Evolutionary conservation across 441 rosid species (phyloP).

Genomic region (Pelargonium myrrhifolium): DNA sequence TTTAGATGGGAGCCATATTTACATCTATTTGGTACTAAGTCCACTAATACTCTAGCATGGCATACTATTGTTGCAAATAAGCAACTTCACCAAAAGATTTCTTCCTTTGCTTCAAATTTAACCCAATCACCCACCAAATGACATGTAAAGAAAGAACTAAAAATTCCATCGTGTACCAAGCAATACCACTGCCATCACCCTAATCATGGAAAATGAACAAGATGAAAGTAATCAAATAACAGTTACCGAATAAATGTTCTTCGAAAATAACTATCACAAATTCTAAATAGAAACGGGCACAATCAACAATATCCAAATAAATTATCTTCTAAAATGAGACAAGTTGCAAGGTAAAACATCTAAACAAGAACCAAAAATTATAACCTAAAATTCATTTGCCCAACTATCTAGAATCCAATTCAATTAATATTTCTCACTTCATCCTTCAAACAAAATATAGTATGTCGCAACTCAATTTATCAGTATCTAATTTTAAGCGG

Average conservation of each 20-base stretch:
- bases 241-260: neutral
- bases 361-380: neutral
- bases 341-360: neutral
- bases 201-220: neutral
- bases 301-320: neutral
- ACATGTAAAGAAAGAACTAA: neutral
- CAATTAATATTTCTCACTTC: neutral
- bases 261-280: neutral
- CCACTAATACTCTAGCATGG: no score
- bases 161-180: neutral
- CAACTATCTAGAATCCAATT: neutral
- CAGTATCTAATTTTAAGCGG: neutral
- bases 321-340: neutral
- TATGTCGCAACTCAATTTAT: neutral
- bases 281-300: neutral
- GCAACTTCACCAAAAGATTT: no score
- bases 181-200: neutral
- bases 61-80: no score
- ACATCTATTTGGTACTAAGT: no score
- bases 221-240: neutral
- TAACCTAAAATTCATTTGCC: neutral
- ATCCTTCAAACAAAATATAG: neutral
- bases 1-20: no score
- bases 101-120: no score
- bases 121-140: neutral